Evolutionary conservation across 2,329 filamentous ascomycete genomes (phyloP), one percentile per base, ranked within the genome.

Genomic region (Neoscytalidium dimidiatum): DNA sequence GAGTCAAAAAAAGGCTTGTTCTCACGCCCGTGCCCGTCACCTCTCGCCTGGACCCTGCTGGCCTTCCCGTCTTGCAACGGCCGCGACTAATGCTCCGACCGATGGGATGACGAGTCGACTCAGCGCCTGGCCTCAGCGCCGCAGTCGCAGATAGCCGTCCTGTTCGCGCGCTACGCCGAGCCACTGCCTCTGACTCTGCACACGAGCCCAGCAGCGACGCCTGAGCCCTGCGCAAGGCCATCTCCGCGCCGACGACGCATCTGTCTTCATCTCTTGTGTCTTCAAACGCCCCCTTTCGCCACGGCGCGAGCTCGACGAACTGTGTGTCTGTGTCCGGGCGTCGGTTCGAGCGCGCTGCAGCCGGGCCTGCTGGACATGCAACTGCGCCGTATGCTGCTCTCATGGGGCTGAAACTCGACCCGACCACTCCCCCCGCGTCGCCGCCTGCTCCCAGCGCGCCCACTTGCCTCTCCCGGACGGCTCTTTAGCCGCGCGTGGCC

Each of bases 1-100:
- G 56, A 60, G 56, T 60, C 56, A 46, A 46, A 43, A 41, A 43
- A 31, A 44, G 35, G 53, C 56, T 60, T 46, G 41, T 60, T 60
- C 41, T 5, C 29, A 57, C 53, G 43, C 13, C 53, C 33, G 33
- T 43, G 53, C 53, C 23, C 51, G 2, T 29, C 23, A 5, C 13
- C 29, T 7, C 31, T 19, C 13, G 51, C 31, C 29, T 13, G 9
- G 31, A 41, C 52, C 31, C 53, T 57, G 53, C 35, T 23, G 9
- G 9, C 23, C 4, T 13, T 29, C 26, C 13, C 46, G 13, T n/a
- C 9, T 14, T 51, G 51, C 52, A 6, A 26, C 13, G 14, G 8
- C 35, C 23, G 19, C 33, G 52, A 57, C 8, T 57, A 57, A 57
- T 43, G 35, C 33, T 26, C 6, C 4, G n/a, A 13, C 41, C 3